Percentiles rank a stretch among this genome's conserved stretches.
Evolutionary conservation across 1,284 basidiomycete species (phyloP).

Genomic region (Vanrija sp.): DNA sequence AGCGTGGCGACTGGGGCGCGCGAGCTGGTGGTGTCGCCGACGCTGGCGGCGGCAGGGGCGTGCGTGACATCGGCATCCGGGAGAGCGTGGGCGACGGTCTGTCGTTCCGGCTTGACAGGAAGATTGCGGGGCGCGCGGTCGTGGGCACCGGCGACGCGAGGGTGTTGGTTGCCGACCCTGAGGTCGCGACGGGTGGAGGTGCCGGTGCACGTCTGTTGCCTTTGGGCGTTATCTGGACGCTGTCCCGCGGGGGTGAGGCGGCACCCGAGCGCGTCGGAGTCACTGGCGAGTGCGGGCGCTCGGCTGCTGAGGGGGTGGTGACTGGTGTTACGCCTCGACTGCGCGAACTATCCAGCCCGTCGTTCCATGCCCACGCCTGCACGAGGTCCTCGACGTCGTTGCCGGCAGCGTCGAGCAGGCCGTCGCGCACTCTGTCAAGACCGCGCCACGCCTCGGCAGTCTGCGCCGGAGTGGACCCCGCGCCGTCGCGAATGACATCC

Average conservation of each 20-base stretch:
- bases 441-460: constrained; percentile 24
- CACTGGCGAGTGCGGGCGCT: background rate
- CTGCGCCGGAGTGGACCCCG: background rate
- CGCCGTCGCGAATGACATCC: constrained; percentile 15
- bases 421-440: constrained; percentile 32
- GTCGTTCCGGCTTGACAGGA: constrained; percentile 1
- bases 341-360: constrained; percentile 34
- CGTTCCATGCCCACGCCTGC: constrained; percentile 45
- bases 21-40: background rate
- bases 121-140: too few relatives aligned
- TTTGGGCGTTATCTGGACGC: too few relatives aligned
- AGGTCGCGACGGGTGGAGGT: too few relatives aligned
- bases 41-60: background rate
- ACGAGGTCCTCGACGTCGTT: constrained; percentile 41
- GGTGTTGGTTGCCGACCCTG: too few relatives aligned
- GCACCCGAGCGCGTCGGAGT: too few relatives aligned
- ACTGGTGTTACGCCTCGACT: constrained; percentile 18
- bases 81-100: constrained; percentile 15
- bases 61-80: constrained; percentile 4
- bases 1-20: background rate
- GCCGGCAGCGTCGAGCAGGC: constrained; percentile 38
- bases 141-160: too few relatives aligned
- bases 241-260: too few relatives aligned
- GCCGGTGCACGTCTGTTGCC: too few relatives aligned
- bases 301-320: background rate